Conservation (phyloP, 305 asterid genomes). For the Fraxinus baroniana region DNA sequence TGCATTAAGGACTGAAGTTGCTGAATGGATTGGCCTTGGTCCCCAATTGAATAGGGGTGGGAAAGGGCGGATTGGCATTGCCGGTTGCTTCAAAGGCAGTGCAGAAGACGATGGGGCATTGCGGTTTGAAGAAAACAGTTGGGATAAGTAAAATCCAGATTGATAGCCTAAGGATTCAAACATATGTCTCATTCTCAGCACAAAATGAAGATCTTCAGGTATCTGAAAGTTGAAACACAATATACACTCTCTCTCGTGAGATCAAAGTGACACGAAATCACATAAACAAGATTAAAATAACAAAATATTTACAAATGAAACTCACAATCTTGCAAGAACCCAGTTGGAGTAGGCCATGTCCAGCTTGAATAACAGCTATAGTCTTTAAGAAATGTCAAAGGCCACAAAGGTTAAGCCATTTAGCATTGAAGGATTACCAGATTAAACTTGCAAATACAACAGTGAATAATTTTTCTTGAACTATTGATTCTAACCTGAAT, state of each 20-base stretch:
- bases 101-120: constrained; percentile 66
- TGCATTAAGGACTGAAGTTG: constrained; percentile 37
- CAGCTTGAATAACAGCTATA: constrained; percentile 99
- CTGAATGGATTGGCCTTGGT: constrained; percentile 49
- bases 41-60: constrained; percentile 82
- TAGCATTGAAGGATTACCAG: neutral
- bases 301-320: neutral
- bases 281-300: neutral
- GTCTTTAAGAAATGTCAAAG: constrained; percentile 44
- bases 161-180: constrained; percentile 93
- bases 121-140: constrained; percentile 78
- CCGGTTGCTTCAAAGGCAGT: constrained; percentile 59
- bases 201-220: constrained; percentile 95
- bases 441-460: neutral
- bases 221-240: constrained; percentile 40
- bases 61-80: constrained; percentile 55
- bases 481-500: constrained; percentile 66
- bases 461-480: neutral
- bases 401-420: constrained; percentile 5
- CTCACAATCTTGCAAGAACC: constrained; percentile 99
- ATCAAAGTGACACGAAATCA: neutral
- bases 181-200: constrained; percentile 93
- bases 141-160: constrained; percentile 92
- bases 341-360: constrained; percentile 93
- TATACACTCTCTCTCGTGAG: neutral